Conservation (phyloP, 2,329 filamentous ascomycete genomes). For the Pseudocercospora vitis region DNA sequence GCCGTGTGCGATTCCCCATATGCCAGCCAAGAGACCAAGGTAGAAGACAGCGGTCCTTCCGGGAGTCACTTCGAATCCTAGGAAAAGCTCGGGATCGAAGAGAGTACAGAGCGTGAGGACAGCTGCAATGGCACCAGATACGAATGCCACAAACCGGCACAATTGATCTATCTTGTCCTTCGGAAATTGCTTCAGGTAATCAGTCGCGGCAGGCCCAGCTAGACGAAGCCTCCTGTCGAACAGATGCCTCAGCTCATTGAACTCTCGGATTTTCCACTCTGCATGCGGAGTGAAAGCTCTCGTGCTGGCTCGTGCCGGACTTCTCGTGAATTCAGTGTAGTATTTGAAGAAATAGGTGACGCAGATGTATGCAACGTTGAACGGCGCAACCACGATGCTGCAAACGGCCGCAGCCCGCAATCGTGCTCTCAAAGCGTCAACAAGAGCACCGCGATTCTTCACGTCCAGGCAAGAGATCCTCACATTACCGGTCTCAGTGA, state of each 20-base stretch:
- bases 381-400: conserved; percentile 82
- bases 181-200: conserved; percentile 93
- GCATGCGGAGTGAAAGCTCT: conserved; percentile 90
- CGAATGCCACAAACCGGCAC: conserved; percentile 80
- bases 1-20: conserved; percentile 81
- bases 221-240: conserved; percentile 89
- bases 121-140: conserved; percentile 81
- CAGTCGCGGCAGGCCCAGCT: conserved; percentile 88
- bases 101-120: conserved; percentile 81
- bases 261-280: conserved; percentile 97
- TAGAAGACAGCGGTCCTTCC: conserved; percentile 91
- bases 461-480: conserved; percentile 82
- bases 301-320: conserved; percentile 81
- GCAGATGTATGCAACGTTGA: conserved; percentile 81
- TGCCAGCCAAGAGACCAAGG: conserved; percentile 74
- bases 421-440: conserved; percentile 71
- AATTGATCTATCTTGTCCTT: conserved; percentile 90
- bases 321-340: conserved; percentile 96
- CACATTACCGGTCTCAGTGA: conserved; percentile 85
- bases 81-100: conserved; percentile 86
- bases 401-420: conserved; percentile 82
- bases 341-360: conserved; percentile 93
- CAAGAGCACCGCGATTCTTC: conserved; percentile 74
- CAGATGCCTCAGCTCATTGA: conserved; percentile 92
- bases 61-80: conserved; percentile 86